Evolutionary conservation across 805 yeast species (phyloP).

Genomic region (Pichia nakasei): DNA sequence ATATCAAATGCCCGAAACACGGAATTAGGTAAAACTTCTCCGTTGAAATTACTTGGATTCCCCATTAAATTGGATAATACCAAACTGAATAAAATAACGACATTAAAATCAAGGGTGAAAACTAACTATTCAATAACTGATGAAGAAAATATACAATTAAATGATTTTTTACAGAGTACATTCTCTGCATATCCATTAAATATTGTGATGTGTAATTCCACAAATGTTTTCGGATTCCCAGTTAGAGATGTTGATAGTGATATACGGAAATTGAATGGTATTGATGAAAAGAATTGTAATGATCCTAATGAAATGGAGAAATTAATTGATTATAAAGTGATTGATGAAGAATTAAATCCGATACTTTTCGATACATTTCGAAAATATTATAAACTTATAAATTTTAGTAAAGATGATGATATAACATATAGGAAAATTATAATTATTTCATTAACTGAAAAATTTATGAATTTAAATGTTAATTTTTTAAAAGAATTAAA

Average conservation of each 20-base stretch:
- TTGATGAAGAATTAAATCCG: neutral
- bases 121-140: too few relatives aligned
- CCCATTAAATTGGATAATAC: neutral
- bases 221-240: neutral
- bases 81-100: too few relatives aligned
- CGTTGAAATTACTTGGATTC: neutral
- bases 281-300: neutral
- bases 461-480: constrained; percentile 1
- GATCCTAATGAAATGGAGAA: constrained; percentile 4
- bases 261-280: neutral
- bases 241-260: neutral
- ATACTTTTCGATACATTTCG: neutral
- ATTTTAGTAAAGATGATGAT: neutral
- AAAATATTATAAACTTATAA: neutral
- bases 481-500: constrained; percentile 2
- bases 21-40: neutral
- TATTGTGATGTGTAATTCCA: neutral
- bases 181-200: neutral
- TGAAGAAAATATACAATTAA: neutral
- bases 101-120: too few relatives aligned
- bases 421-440: neutral
- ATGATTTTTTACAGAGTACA: neutral
- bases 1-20: neutral
- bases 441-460: constrained; percentile 7
- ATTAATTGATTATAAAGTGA: constrained; percentile 5